Evolutionary conservation across 257 asterid species (phyloP).

Genomic region (Eucommia ulmoides): DNA sequence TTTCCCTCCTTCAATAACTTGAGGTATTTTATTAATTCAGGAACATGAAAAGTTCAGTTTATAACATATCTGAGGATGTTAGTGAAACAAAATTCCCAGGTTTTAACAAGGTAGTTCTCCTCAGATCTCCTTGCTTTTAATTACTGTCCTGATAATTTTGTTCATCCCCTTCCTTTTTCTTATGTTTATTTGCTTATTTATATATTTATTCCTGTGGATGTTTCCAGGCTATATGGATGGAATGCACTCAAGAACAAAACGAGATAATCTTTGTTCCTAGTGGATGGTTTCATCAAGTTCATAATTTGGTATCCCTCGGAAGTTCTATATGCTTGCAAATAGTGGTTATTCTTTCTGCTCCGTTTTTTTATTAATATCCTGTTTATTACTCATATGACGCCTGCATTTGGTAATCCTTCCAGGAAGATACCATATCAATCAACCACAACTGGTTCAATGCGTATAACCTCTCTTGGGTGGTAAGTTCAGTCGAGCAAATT

Average conservation of each 20-base stretch:
- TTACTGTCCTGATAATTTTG: no score
- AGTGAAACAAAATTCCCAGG: slow-evolving; percentile 52
- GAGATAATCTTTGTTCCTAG: slow-evolving; percentile 95
- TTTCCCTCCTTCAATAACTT: no score
- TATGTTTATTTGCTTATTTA: not conserved
- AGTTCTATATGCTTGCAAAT: not conserved
- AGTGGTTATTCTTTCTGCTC: not conserved
- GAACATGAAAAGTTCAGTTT: slow-evolving; percentile 64
- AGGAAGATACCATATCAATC: slow-evolving; percentile 92
- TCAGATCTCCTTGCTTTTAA: not conserved
- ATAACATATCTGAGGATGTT: slow-evolving; percentile 68
- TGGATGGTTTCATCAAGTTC: slow-evolving; percentile 99
- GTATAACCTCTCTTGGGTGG: slow-evolving; percentile 75
- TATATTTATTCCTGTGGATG: not conserved
- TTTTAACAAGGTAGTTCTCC: slow-evolving; percentile 52
- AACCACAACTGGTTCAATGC: slow-evolving; percentile 98
- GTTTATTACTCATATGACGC: slow-evolving; percentile 7
- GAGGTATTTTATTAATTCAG: slow-evolving; percentile 33
- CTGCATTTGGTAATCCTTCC: slow-evolving; percentile 22
- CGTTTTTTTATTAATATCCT: not conserved
- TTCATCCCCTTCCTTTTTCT: not conserved
- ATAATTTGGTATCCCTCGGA: slow-evolving; percentile 51
- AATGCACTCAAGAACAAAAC: slow-evolving; percentile 67
- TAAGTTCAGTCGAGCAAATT: slow-evolving; percentile 20
- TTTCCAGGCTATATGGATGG: slow-evolving; percentile 73